Percentiles rank a stretch among this genome's conserved stretches.
phyloP scores from a whole-genome alignment of 139 green algal genomes.

The Chlorella sp. region DNA sequence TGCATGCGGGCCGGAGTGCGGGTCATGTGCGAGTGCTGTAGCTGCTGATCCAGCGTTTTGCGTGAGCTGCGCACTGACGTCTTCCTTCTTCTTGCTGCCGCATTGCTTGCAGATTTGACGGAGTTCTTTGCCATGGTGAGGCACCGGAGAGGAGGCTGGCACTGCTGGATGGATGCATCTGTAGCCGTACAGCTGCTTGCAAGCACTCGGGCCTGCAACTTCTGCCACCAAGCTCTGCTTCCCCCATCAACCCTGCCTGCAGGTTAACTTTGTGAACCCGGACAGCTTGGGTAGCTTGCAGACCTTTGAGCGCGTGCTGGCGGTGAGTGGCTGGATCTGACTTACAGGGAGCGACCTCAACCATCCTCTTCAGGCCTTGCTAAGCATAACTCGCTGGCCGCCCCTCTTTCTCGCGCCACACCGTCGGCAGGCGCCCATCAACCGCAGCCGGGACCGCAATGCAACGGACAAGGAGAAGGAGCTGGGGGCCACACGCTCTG shows the following conservation, averaged over 20 bases:
- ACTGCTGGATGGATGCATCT: too few species aligned
- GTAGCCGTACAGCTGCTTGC: too few species aligned
- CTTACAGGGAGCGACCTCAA: too few species aligned
- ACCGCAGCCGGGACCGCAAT: conserved; percentile 61
- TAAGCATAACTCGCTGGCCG: too few species aligned
- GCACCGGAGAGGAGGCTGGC: too few species aligned
- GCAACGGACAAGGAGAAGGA: conserved; percentile 67
- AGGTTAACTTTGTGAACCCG: conserved; percentile 73
- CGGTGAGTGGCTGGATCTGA: neutral
- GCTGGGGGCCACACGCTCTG: conserved; percentile 65
- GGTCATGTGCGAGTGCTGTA: too few species aligned
- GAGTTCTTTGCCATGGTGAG: conserved; percentile 68
- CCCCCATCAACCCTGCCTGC: neutral
- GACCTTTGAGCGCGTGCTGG: conserved; percentile 82
- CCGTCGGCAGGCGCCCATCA: conserved; percentile 61
- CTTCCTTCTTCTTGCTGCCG: too few species aligned
- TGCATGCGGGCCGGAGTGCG: too few species aligned
- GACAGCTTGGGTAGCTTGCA: conserved; percentile 68
- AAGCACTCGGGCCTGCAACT: conserved; percentile 38
- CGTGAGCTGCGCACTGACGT: too few species aligned
- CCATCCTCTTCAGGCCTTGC: too few species aligned
- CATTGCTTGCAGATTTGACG: neutral
- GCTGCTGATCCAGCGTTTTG: too few species aligned
- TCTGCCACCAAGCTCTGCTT: conserved; percentile 49
- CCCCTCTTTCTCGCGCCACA: too few species aligned